Evolutionary conservation across 1,284 basidiomycete species (phyloP), one percentile per base, ranked within the genome.

Genomic region (Peniophora sp.): DNA sequence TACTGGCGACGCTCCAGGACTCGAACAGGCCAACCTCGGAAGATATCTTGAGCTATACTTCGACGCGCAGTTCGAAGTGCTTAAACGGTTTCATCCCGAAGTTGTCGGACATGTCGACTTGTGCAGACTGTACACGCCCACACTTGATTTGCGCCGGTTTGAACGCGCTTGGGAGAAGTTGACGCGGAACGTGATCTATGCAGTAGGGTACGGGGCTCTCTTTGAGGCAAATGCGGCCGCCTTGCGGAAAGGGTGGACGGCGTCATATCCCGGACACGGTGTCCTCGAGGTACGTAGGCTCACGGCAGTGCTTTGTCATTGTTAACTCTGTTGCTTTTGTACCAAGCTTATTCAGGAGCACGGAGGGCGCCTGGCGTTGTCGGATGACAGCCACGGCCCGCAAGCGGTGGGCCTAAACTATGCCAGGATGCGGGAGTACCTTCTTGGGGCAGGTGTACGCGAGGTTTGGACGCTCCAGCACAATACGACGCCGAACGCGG

Each of bases 141-240:
- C 66, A 17, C 62, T 88, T 45, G 64, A 63, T 3, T 73, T 93
- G 50, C 58, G 62, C 23, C 69, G 74, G 24, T 81, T 78, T 60
- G 75, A 81, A 20, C 60, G 60, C 0, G 84, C 85, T 9, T 86
- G 81, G 79, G 64, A 70, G 32, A 83, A 81, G 62, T 69, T 94
- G 24, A 72, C 80, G 61, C 70, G 93, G 53, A 99, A 99, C 64
- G 70, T 99, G 52, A 62, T 65, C 23, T 86, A 73, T 53, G 94
- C 85, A 0, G 73, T 87, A 9, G 69, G 62, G 17, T 97, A 98
- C 65, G 96, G 95, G 0, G 95, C 91, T 3, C 66, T 97, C 51
- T 97, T 99, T 63, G 96, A 99, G 67, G 73, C 91, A 49, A 98
- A 97, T 62, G 87, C 92, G 11, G 91, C 97, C 5, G 92, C 94